Conservation (phyloP, 2,329 filamentous ascomycete genomes). For the Xylaria sp. region DNA sequence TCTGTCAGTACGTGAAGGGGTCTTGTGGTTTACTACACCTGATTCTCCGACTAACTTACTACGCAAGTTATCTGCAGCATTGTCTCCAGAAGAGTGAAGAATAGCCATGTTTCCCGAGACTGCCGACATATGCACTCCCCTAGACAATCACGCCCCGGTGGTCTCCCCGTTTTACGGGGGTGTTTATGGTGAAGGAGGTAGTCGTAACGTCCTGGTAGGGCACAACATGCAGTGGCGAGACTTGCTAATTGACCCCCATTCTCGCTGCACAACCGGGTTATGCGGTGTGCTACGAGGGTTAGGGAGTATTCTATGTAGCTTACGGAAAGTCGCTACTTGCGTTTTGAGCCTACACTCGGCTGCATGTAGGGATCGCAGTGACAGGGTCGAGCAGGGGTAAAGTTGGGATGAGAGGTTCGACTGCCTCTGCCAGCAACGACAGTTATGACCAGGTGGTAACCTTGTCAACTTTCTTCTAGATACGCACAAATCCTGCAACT, state of each 20-base stretch:
- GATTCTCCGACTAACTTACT: neutral
- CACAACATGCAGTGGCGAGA: neutral
- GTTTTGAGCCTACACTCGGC: neutral
- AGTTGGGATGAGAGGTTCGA: conserved; percentile 5
- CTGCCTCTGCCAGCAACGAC: neutral
- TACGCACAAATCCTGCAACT: too few species aligned
- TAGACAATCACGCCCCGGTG: too few species aligned
- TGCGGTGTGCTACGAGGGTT: neutral
- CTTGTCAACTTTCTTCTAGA: conserved; percentile 3
- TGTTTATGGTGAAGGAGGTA: neutral
- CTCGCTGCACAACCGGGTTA: conserved; percentile 11
- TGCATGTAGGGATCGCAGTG: neutral
- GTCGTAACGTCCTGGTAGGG: conserved; percentile 20
- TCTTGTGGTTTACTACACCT: neutral
- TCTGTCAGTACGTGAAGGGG: neutral
- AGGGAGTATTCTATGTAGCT: neutral
- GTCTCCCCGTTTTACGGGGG: too few species aligned
- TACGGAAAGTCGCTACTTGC: neutral
- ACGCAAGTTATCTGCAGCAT: neutral
- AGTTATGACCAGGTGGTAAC: neutral
- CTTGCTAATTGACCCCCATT: conserved; percentile 1
- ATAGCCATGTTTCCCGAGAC: conserved; percentile 9
- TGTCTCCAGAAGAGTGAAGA: neutral
- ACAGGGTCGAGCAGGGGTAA: conserved; percentile 1
- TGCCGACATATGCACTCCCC: neutral